Evolutionary conservation across 306 rosid genomes (phyloP), one percentile per base, ranked within the genome.

Genomic region (Cucurbita moschata): DNA sequence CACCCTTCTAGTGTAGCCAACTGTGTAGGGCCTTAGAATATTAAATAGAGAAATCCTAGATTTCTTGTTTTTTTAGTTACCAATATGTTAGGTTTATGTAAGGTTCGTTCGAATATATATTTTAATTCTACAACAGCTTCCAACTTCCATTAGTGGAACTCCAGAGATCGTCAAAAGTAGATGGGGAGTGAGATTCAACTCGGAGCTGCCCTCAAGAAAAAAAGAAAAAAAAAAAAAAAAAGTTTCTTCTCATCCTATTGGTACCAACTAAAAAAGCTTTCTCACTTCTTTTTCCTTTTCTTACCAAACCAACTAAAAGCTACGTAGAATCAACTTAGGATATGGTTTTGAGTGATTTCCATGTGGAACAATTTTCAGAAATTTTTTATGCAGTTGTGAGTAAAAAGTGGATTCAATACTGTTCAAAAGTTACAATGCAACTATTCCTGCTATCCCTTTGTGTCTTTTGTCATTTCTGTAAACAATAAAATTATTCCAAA

Each of bases 111-210:
- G n/a, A 16, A 38, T 40, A 63, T n/a, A 40, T 6, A 0, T 40
- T 16, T 40, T 39, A 42, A 64, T 40, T 40, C n/a, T 35, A 64
- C 71, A 64, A 42, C 71, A 64, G 37, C 37, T 18, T 64, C 71
- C 37, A 64, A 64, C 71, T 64, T 64, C 71, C 52, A 40, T 16
- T 62, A 64, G 51, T 42, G 71, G 71, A 23, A 40, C 71, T 42
- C 16, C 14, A 16, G 42, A 64, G 71, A 5, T n/a, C 52, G 11
- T 64, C 7, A 64, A 64, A 64, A 64, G 37, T 18, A 9, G 51
- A 64, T 18, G 52, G 71, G 10, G 52, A 64, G 37, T 64, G 51
- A 63, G 70, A 63, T 63, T 64, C 52, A 64, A 64, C 71, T 64
- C 10, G 71, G 51, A 64, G 30, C 12, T 10, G 51, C 51, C 71